A percentile compares a stretch with the other conserved stretches of the same genome.
Conservation (phyloP, 208 protist genomes). For the Trypanosoma theileri region DNA sequence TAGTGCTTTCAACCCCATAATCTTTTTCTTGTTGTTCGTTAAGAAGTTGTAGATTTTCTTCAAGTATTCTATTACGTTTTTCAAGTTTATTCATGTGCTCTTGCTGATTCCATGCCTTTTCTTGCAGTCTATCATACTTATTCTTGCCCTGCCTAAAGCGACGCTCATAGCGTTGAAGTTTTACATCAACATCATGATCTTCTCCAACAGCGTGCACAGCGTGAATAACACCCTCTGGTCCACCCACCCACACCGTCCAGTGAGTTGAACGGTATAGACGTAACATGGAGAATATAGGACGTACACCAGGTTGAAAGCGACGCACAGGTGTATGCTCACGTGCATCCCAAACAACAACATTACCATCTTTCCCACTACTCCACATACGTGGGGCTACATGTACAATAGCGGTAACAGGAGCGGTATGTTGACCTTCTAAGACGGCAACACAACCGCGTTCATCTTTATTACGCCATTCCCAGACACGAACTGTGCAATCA, state of each 20-base stretch:
- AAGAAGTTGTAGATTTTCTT: constrained; percentile 11
- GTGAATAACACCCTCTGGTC: constrained; percentile 12
- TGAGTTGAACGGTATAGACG: constrained; percentile 20
- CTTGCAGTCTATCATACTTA: background rate
- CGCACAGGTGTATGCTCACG: background rate
- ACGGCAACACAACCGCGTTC: constrained; percentile 28
- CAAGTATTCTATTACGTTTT: constrained; percentile 21
- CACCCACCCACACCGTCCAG: constrained; percentile 23
- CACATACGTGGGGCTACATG: constrained; percentile 62
- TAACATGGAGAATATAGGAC: constrained; percentile 21
- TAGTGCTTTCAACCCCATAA: background rate
- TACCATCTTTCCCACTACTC: constrained; percentile 69
- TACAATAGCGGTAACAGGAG: constrained; percentile 49
- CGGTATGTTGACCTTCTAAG: constrained; percentile 41
- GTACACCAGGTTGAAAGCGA: constrained; percentile 8
- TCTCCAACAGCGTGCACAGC: constrained; percentile 3
- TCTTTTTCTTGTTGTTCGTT: background rate
- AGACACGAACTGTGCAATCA: constrained; percentile 60
- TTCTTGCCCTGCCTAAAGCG: background rate
- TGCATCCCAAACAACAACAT: constrained; percentile 37
- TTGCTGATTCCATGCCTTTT: background rate
- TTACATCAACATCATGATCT: background rate
- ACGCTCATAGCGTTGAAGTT: background rate
- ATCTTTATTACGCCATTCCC: constrained; percentile 30
- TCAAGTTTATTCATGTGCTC: constrained; percentile 4